These are phyloP conservation scores for Senecio squalidus DNA, from an alignment of 140 eudicot genomes.

Conservation along the genomic window DNA sequence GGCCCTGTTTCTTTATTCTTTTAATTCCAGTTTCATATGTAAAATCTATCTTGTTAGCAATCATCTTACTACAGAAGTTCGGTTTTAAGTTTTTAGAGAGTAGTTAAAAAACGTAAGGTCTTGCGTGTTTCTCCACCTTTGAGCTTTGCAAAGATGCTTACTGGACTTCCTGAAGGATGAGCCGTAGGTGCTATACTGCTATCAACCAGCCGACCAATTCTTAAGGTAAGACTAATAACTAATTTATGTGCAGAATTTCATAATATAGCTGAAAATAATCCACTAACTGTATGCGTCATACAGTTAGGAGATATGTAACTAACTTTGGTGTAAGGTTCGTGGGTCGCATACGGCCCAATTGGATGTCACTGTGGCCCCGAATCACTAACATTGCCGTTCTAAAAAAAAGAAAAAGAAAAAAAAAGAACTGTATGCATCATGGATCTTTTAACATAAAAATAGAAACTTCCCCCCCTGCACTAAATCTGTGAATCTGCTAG, in stretches of 20 bases:
- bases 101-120: neutral
- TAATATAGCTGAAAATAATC: neutral
- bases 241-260: neutral
- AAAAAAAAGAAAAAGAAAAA: too few species aligned
- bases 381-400: too few species aligned
- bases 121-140: neutral
- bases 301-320: too few species aligned
- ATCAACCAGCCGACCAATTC: slow-evolving; percentile 8
- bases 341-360: too few species aligned
- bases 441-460: neutral
- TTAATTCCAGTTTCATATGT: neutral
- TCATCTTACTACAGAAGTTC: neutral
- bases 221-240: slow-evolving; percentile 16
- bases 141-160: slow-evolving; percentile 9
- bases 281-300: neutral
- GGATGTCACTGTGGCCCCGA: too few species aligned
- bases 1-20: neutral
- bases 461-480: neutral
- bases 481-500: neutral
- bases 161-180: slow-evolving; percentile 5
- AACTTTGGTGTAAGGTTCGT: too few species aligned
- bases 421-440: neutral
- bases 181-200: neutral
- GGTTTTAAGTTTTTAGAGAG: neutral
- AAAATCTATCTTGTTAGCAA: neutral